A percentile compares a stretch with the other conserved stretches of the same genome.
These are phyloP conservation scores for Cercospora janseana DNA, from an alignment of 2,329 filamentous ascomycete genomes.

Conservation along the genomic window DNA sequence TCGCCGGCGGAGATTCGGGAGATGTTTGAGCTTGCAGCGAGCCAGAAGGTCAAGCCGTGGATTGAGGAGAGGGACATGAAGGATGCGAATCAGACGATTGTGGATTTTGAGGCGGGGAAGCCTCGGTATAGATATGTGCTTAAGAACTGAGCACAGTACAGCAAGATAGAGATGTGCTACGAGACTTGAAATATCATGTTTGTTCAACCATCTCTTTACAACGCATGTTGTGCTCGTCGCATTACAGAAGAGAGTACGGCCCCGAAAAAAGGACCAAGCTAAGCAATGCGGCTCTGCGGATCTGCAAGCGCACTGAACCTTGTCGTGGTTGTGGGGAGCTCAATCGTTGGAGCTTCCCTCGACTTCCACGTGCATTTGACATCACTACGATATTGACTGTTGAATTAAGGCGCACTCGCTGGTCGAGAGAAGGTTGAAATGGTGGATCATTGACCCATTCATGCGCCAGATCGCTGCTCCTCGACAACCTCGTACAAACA, in stretches of 20 bases:
- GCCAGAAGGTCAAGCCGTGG: constrained; percentile 59
- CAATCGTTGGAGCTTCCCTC: background rate
- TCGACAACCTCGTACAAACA: background rate
- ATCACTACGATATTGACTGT: background rate
- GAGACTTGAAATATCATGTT: background rate
- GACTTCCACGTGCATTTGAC: background rate
- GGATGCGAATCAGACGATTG: constrained; percentile 56
- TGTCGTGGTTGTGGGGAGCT: constrained; percentile 1
- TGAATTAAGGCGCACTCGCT: background rate
- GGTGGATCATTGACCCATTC: background rate
- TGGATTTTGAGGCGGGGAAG: constrained; percentile 59
- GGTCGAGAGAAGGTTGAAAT: background rate
- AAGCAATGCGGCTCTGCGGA: constrained; percentile 7
- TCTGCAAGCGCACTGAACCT: constrained; percentile 4
- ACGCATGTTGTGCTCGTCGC: no score
- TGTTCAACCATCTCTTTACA: background rate
- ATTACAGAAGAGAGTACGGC: background rate
- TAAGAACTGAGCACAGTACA: constrained; percentile 17
- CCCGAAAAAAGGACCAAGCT: background rate
- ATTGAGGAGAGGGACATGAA: constrained; percentile 61
- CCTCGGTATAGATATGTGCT: constrained; percentile 44
- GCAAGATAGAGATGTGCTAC: background rate
- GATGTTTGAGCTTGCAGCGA: constrained; percentile 60
- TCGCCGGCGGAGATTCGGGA: constrained; percentile 57
- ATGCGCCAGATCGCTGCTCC: background rate